Conservation (phyloP, 495 filamentous ascomycete species). For the Alectoria sarmentosa region DNA sequence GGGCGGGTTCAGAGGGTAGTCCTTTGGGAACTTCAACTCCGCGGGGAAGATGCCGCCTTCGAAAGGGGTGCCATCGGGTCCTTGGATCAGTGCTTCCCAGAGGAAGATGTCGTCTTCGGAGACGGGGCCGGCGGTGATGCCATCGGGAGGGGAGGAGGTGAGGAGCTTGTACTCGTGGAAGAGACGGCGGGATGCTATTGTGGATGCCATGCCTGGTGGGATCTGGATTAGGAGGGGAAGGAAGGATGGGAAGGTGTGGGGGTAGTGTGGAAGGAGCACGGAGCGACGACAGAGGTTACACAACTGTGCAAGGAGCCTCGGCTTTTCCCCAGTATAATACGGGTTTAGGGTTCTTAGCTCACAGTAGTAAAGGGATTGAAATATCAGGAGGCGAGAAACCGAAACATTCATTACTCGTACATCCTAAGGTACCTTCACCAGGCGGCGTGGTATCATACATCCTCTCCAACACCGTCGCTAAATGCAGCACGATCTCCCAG, state of each 20-base stretch:
- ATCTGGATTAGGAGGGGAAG: not conserved
- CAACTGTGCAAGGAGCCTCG: no score
- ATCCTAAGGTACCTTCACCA: not conserved
- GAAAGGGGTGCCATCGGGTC: slow-evolving; percentile 91
- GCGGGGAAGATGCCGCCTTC: slow-evolving; percentile 93
- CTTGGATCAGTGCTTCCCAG: slow-evolving; percentile 96
- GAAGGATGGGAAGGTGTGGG: not conserved
- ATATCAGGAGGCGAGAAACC: not conserved
- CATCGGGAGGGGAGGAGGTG: slow-evolving; percentile 77
- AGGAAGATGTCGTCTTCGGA: slow-evolving; percentile 91
- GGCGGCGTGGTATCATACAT: not conserved
- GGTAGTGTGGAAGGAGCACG: not conserved
- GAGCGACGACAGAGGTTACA: no score
- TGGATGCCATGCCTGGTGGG: slow-evolving; percentile 31
- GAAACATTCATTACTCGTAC: not conserved
- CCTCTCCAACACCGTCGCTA: slow-evolving; percentile 2
- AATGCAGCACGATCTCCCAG: not conserved
- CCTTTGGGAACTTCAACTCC: slow-evolving; percentile 88
- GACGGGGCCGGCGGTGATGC: slow-evolving; percentile 90
- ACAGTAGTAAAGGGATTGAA: no score
- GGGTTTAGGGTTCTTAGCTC: no score
- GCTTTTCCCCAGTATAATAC: no score
- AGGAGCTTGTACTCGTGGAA: slow-evolving; percentile 94
- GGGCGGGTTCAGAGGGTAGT: slow-evolving; percentile 90
- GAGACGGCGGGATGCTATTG: slow-evolving; percentile 78